phyloP scores from a whole-genome alignment of 2,329 filamentous ascomycete genomes.

The Metarhizium album region DNA sequence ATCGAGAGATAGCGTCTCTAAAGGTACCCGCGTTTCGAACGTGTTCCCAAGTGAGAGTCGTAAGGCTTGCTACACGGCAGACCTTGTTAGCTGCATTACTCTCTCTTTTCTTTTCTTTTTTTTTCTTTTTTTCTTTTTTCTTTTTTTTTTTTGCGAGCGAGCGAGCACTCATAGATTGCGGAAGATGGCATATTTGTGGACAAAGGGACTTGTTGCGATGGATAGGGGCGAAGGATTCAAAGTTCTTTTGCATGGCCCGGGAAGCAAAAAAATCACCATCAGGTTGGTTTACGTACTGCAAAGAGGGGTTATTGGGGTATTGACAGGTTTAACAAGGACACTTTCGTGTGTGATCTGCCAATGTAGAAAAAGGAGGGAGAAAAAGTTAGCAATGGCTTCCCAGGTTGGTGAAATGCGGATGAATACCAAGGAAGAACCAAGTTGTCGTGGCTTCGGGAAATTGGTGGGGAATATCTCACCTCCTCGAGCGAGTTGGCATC shows the following conservation, averaged over 20 bases:
- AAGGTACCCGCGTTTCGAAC: conserved; percentile 95
- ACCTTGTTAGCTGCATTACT: neutral
- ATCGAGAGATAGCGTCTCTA: conserved; percentile 89
- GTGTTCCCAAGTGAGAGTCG: conserved; percentile 97
- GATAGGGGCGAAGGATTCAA: neutral
- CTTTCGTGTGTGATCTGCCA: conserved; percentile 83
- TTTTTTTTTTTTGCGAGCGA: no score
- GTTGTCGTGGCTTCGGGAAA: neutral
- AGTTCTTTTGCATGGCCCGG: conserved; percentile 1
- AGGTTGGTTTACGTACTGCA: conserved; percentile 68
- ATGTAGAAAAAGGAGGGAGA: neutral
- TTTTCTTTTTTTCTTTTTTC: no score
- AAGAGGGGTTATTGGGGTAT: conserved; percentile 94
- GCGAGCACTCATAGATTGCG: neutral
- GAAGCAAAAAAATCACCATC: neutral
- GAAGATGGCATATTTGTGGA: neutral
- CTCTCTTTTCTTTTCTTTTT: no score
- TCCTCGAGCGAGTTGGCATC: conserved; percentile 88
- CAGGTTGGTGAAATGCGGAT: conserved; percentile 4
- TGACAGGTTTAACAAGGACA: conserved; percentile 94
- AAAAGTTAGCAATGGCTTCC: conserved; percentile 6
- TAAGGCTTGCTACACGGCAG: conserved; percentile 68
- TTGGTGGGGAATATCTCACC: conserved; percentile 44
- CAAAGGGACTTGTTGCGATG: neutral
- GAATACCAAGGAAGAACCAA: neutral